Percentiles rank a stretch among this genome's conserved stretches.
phyloP scores from a whole-genome alignment of 495 filamentous ascomycete genomes.

The Aspergillus asperescens region DNA sequence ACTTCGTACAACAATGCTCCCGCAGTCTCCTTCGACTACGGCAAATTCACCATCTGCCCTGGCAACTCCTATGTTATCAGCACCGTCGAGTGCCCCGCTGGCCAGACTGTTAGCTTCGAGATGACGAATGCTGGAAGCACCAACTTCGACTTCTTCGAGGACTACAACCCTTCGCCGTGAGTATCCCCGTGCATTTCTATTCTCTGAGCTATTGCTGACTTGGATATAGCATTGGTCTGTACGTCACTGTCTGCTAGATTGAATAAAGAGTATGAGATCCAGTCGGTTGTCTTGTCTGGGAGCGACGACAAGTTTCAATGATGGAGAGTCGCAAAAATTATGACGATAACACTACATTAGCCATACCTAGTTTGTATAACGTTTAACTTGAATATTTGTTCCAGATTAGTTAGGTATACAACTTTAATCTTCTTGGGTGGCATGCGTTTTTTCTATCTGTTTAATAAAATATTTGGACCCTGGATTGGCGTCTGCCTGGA shows the following conservation, averaged over 20 bases:
- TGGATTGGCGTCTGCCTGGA: neutral
- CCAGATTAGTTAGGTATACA: neutral
- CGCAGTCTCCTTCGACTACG: conserved; percentile 40
- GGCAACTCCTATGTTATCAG: conserved; percentile 54
- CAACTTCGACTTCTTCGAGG: conserved; percentile 58
- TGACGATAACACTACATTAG: too few species aligned
- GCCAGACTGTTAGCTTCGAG: conserved; percentile 45
- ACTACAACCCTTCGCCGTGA: conserved; percentile 53
- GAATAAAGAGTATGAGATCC: conserved; percentile 11
- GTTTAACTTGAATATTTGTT: neutral
- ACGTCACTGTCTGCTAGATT: conserved; percentile 52
- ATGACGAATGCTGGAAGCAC: conserved; percentile 49
- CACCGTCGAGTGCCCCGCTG: conserved; percentile 53
- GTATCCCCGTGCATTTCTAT: conserved; percentile 10
- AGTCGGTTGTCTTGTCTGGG: neutral
- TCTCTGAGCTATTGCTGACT: conserved; percentile 18
- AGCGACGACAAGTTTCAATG: neutral
- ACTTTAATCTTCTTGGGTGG: neutral
- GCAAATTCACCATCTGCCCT: conserved; percentile 43
- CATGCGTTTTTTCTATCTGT: neutral
- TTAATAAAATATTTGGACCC: neutral
- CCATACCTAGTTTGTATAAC: neutral
- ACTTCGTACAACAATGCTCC: conserved; percentile 52
- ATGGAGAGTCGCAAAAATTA: neutral
- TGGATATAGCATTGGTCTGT: conserved; percentile 50